Conservation (phyloP, 83 land plant genomes). For the Picea engelmannii region DNA sequence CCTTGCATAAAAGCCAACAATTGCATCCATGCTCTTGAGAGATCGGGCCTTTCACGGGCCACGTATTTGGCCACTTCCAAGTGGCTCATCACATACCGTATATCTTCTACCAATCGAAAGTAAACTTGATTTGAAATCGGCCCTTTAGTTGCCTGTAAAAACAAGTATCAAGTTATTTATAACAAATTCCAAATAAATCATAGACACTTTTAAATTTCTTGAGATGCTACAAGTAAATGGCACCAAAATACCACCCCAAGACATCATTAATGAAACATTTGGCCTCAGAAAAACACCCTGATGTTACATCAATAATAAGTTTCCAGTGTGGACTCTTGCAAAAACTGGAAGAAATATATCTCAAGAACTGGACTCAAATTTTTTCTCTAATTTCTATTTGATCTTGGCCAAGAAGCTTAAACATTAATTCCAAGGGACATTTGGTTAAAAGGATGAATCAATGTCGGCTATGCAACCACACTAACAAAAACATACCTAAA, state of each 20-base stretch:
- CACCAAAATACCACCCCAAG: background rate
- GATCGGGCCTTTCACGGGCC: conserved; percentile 48
- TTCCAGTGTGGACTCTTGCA: too few relatives aligned
- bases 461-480: too few relatives aligned
- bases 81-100: conserved; percentile 84
- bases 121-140: conserved; percentile 40
- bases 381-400: too few relatives aligned
- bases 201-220: background rate
- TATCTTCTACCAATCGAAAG: conserved; percentile 71
- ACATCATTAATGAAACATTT: background rate
- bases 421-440: too few relatives aligned
- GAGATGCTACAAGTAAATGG: background rate
- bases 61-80: conserved; percentile 65
- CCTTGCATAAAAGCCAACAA: conserved; percentile 82
- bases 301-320: too few relatives aligned
- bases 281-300: too few relatives aligned
- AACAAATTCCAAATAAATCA: background rate
- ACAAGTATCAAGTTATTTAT: background rate
- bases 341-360: background rate
- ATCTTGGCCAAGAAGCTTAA: too few relatives aligned
- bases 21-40: conserved; percentile 72
- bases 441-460: too few relatives aligned
- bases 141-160: conserved; percentile 68
- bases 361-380: background rate
- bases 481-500: too few relatives aligned